Evolutionary conservation across 345 rosid genomes (phyloP), one percentile per base, ranked within the genome.

Genomic region (Cochlearia excelsa): DNA sequence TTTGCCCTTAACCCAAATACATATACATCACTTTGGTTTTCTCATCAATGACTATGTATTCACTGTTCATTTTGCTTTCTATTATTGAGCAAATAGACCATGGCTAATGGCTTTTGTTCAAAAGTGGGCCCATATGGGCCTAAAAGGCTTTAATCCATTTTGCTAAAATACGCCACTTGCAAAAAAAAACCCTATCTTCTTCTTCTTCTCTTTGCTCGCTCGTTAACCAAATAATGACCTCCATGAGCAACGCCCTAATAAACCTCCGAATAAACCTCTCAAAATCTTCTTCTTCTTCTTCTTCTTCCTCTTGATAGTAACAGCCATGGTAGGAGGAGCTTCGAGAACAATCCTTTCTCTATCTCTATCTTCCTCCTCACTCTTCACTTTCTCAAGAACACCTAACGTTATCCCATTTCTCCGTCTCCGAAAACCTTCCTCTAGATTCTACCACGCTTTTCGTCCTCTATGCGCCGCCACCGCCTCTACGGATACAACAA

Each of bases 391-490:
- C 69, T 73, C 73, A 45, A 73, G 45, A 61, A 55, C 23, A 64
- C 49, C 71, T 31, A 54, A 51, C 62, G n/a, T 30, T 8, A 26
- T 40, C 61, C 84, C 86, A 35, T 61, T 75, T 48, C 76, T 71
- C 72, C 78, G 72, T 49, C 54, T 78, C 52, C 74, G 76, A 11
- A 74, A 74, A 54, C 75, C 80, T 65, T 67, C 65, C 30, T 70
- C 65, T 16, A 78, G 87, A 80, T 71, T 84, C 75, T 77, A 73
- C 7, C 63, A 55, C 48, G 70, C 81, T 69, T 66, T 79, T 53
- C 75, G 74, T 45, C 81, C 81, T 49, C 67, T 83, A 2, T 81
- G 82, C 80, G 73, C 77, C 61, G 46, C 78, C 38, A 27, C 81
- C 16, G 30, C 70, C 45, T 66, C 66, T 9, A 53, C 74, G 10